Evolutionary conservation across 23 red algal genomes (phyloP), one percentile per base, ranked within the genome.

Genomic region (Cyanidiococcus yangmingshanensis): DNA sequence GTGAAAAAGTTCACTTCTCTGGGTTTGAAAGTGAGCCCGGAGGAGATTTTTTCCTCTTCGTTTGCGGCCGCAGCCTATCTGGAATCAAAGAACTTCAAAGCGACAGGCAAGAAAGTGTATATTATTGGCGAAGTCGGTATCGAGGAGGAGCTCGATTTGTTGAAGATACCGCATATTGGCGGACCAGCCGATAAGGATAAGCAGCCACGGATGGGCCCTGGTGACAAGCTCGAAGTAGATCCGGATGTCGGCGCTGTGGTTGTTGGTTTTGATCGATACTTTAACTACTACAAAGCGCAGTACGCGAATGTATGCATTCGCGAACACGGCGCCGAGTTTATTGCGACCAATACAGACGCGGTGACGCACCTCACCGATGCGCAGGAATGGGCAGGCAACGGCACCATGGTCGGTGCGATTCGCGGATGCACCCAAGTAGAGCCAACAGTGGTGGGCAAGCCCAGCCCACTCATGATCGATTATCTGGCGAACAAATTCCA

Each of bases 271-370:
- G 94, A 98, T 68, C 88, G 94, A 7, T 67, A 89, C 54, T 84
- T 98, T 74, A 98, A 98, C 63, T 98, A 98, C 77, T 98, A 91
- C 63, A 98, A 98, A 77, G 90, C 90, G 68, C 94, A 98, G 86
- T 91, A 92, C 76, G 94, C 94, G 0, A 88, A 98, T 79, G 82
- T 98, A 3, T 98, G 94, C 77, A 89, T 98, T 59, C 87, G 86
- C 38, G 86, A 98, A 74, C 90, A 89, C 57, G 84, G 84, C 1
- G 90, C 87, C 80, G 75, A 86, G 58, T 98, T 98, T 67, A 90
- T 98, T 33, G 94, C 94, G 37, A 98, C 94, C 1, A 98, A 98
- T 71, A 58, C 89, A 33, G 94, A 98, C 45, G 86, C 87, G 2
- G 94, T 98, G 1, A 98, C 94, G 17, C 94, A 98, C 54, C 54